phyloP scores from a whole-genome alignment of 768 basidiomycete species.

The Astraeus odoratus region DNA sequence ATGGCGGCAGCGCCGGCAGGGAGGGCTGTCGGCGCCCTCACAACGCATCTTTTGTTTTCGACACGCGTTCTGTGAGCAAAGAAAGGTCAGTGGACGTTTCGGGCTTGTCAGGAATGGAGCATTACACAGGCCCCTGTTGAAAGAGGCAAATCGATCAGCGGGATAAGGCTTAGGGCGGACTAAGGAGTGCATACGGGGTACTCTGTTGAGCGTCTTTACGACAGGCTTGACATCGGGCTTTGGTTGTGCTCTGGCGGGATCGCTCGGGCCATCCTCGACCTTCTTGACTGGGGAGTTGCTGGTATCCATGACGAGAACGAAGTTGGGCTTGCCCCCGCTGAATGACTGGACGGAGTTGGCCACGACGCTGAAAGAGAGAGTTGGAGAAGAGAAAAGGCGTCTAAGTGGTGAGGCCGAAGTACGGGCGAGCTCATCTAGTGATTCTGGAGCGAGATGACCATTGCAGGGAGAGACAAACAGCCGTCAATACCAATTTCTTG shows the following conservation, averaged over 20 bases:
- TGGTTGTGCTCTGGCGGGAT: slow-evolving; percentile 24
- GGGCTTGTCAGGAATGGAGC: slow-evolving; percentile 12
- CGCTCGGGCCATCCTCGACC: slow-evolving; percentile 44
- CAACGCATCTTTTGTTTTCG: slow-evolving; percentile 97
- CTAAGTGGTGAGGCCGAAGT: slow-evolving; percentile 15
- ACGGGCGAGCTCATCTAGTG: slow-evolving; percentile 17
- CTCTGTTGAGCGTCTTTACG: slow-evolving; percentile 76
- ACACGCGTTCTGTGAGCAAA: slow-evolving; percentile 71
- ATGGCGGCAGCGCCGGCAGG: slow-evolving; percentile 90
- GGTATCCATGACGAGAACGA: slow-evolving; percentile 15
- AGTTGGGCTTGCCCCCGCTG: neutral
- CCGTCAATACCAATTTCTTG: slow-evolving; percentile 1
- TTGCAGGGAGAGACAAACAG: neutral
- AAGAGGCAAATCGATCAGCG: slow-evolving; percentile 11
- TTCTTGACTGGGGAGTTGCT: slow-evolving; percentile 40
- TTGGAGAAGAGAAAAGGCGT: slow-evolving; percentile 9
- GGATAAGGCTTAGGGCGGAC: neutral
- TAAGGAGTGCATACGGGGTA: slow-evolving; percentile 58
- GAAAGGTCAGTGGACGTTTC: slow-evolving; percentile 12
- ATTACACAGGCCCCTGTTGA: slow-evolving; percentile 74
- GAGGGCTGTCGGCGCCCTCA: slow-evolving; percentile 93
- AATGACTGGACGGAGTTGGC: neutral
- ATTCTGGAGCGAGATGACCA: too few species aligned
- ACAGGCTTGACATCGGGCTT: slow-evolving; percentile 70
- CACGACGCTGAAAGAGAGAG: neutral